Base-by-base conservation (phyloP, 768 basidiomycete species). In the Pleurotus tuoliensis region DNA sequence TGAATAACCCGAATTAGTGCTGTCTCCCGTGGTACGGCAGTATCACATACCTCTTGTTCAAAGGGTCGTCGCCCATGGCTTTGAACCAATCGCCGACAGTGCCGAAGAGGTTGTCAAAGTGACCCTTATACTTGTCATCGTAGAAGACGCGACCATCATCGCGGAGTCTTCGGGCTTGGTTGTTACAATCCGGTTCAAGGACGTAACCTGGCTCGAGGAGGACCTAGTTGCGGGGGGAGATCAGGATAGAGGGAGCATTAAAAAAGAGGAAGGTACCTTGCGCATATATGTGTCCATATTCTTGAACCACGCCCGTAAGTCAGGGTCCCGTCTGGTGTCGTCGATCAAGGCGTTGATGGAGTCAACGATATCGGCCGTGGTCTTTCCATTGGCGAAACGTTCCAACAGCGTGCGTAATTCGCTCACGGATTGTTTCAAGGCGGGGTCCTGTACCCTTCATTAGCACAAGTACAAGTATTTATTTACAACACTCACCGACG, bases 141-240 rank as follows among this genome's bases (percentile, higher is more conserved):
- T 90, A 98, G 76, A 92, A 98, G 20, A 69, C 65, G 50, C 86
- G 82, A 12, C 94, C 94, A 18, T 73, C 72, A 45, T 97, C 88
- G 46, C 79, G 76, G 38, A 98, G 74, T 12, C 79, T 67, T 34
- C 68, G 70, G 0, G 81, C 94, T 49, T 91, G 84, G 16, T 70
- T 76, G 63, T 82, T 83, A 64, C 86, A 92, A 30, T 82, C 78
- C 0, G 88, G 84, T 52, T 92, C 85, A n/a, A 98, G 77, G 27
- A 98, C 83, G 64, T 86, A 98, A 12, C 94, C 94, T 0, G 88
- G 79, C 56, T 94, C 86, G 51, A 96, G 77, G 3, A 96, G 75
- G 2, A 87, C 74, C 83, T 86, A 37, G 24, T 20, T 20, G 20
- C 20, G 20, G 20, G 20, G 20, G 20, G 20, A 20, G 20, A 20